Conservation (phyloP, 139 green algal species). For the Chlamydomonas sphaeroides region DNA sequence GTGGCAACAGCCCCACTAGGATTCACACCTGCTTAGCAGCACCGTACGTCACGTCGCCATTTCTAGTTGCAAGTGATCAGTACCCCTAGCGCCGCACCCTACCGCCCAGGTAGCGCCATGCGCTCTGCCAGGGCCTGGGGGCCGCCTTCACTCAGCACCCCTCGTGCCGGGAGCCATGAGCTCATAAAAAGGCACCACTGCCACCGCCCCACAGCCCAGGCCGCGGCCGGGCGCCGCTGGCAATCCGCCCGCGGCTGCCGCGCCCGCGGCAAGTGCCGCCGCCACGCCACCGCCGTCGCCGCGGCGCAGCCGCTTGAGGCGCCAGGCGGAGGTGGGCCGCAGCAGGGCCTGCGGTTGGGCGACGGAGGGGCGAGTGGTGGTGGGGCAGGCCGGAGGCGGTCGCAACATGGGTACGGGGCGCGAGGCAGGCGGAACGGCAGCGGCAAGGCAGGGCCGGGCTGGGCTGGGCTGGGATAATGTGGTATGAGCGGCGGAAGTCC, state of each 20-base stretch:
- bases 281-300: not conserved
- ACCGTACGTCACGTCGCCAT: too few relatives aligned
- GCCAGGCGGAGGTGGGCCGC: not conserved
- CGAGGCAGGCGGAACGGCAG: not conserved
- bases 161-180: too few relatives aligned
- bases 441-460: too few relatives aligned
- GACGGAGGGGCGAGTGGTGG: not conserved
- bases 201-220: not conserved
- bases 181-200: constrained; percentile 22
- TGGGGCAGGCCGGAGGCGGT: too few relatives aligned
- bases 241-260: not conserved
- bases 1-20: too few relatives aligned
- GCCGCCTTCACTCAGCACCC: too few relatives aligned
- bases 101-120: too few relatives aligned
- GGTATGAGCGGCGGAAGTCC: not conserved
- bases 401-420: too few relatives aligned
- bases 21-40: too few relatives aligned
- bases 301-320: constrained; percentile 6
- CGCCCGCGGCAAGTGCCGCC: not conserved
- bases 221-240: not conserved
- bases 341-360: not conserved
- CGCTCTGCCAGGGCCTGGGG: too few relatives aligned
- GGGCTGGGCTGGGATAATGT: not conserved
- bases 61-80: too few relatives aligned
- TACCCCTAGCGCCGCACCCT: too few relatives aligned